phyloP scores from a whole-genome alignment of 2,329 filamentous ascomycete species.

The Stachybotrys echinatus region DNA sequence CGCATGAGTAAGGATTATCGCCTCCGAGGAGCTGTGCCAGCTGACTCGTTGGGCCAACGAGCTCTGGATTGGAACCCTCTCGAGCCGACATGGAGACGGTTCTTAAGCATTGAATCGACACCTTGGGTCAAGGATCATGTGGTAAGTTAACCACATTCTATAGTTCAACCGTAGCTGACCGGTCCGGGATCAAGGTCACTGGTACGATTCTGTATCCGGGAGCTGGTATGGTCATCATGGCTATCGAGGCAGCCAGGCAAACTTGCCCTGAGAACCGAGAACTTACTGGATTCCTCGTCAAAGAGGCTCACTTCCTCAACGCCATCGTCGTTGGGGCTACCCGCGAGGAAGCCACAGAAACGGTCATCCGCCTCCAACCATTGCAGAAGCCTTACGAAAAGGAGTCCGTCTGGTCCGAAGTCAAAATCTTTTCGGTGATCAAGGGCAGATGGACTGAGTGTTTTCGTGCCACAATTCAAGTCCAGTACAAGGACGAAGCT shows the following conservation, averaged over 20 bases:
- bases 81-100: slow-evolving; percentile 19
- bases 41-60: slow-evolving; percentile 26
- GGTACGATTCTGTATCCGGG: slow-evolving; percentile 21
- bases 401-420: background rate
- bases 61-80: slow-evolving; percentile 12
- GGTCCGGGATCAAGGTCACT: too few relatives aligned
- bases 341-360: background rate
- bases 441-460: background rate
- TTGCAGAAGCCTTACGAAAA: background rate
- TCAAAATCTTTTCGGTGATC: background rate
- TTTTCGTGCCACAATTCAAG: background rate
- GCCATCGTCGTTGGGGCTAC: background rate
- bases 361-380: background rate
- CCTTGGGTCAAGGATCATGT: slow-evolving; percentile 35
- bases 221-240: slow-evolving; percentile 29
- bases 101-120: slow-evolving; percentile 14
- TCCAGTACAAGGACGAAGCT: background rate
- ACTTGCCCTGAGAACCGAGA: background rate
- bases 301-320: background rate
- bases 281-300: background rate
- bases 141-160: too few relatives aligned
- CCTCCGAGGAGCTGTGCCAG: too few relatives aligned
- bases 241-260: slow-evolving; percentile 19
- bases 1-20: slow-evolving; percentile 21
- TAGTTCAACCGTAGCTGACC: slow-evolving; percentile 26